These are phyloP conservation scores for Colletotrichum falcatum DNA, from an alignment of 2,329 filamentous ascomycete genomes.

Conservation along the genomic window DNA sequence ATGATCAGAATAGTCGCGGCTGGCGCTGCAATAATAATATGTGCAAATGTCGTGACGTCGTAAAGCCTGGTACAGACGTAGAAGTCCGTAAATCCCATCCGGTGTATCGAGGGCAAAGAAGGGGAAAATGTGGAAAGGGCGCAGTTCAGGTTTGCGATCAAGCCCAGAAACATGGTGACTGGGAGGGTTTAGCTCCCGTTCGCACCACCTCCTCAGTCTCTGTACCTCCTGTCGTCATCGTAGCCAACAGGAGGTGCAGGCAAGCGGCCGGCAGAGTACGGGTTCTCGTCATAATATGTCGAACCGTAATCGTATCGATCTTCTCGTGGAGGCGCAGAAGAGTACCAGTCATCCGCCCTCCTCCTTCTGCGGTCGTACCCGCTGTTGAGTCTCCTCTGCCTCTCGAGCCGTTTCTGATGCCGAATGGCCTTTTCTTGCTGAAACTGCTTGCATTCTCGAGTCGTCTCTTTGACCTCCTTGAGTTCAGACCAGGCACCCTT, in stretches of 20 bases:
- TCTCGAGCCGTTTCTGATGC: conserved; percentile 61
- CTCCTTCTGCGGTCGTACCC: conserved; percentile 51
- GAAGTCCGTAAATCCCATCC: not conserved
- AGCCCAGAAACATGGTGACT: not conserved
- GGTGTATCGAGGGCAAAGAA: not conserved
- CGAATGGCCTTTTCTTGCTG: conserved; percentile 61
- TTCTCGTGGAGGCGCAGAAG: conserved; percentile 54
- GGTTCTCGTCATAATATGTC: conserved; percentile 61
- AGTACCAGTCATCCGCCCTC: conserved; percentile 59
- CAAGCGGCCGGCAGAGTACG: conserved; percentile 56
- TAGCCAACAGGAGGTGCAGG: conserved; percentile 56
- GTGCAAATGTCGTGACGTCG: conserved; percentile 12
- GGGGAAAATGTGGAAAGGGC: not conserved
- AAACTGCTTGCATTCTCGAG: conserved; percentile 62
- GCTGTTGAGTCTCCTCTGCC: conserved; percentile 46
- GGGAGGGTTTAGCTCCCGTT: not conserved
- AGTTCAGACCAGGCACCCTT: conserved; percentile 67
- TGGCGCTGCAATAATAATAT: conserved; percentile 1
- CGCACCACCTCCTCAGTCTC: conserved; percentile 26
- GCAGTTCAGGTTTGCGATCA: not conserved
- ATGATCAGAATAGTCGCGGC: not conserved
- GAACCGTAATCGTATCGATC: conserved; percentile 56
- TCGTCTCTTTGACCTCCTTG: conserved; percentile 65
- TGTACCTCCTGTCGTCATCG: conserved; percentile 53
- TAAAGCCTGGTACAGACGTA: not conserved